Evolutionary conservation across 768 basidiomycete species (phyloP), one percentile per base, ranked within the genome.

Genomic region (Tylopilus subfusipes): DNA sequence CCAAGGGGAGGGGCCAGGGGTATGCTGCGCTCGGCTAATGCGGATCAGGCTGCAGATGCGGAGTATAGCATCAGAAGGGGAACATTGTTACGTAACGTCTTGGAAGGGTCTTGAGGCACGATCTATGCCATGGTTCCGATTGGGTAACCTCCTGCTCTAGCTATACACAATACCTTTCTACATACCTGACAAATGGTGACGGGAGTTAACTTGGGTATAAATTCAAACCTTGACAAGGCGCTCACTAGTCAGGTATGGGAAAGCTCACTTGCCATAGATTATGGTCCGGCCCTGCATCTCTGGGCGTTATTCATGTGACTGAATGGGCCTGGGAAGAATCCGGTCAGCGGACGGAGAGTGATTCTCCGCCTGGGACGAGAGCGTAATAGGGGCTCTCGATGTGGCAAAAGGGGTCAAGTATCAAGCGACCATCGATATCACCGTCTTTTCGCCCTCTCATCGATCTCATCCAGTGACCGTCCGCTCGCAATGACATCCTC

Each of bases 401-500:
- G 8, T 25, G 4, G 11, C 22, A 29, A 56, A 36, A 50, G 33
- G 49, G 53, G 47, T 30, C 11, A 34, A 48, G 36, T 24, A 24
- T 30, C 27, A 36, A 19, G 31, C 25, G 38, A 50, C 48, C 14
- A 54, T 38, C 25, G 38, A 40, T 60, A 59, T 29, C 57, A 16
- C 5, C 30, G 18, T 12, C 44, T 22, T 29, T 2, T 30, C 12
- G 25, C 9, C 13, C 30, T 50, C 31, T 42, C 6, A 31, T 13
- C 4, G 42, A 45, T 50, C 31, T 42, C 6, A 31, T 13, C 4
- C 44, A 45, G n/a, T 24, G 21, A 22, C 21, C 18, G 12, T 36
- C 4, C 10, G 7, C 30, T 46, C 13, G 18, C 29, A 36, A 64
- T 65, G 63, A 13, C 54, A 43, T 42, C 40, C 1, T 16, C 55